phyloP scores from a whole-genome alignment of 768 basidiomycete species.

The Glaciozyma antarctica region DNA sequence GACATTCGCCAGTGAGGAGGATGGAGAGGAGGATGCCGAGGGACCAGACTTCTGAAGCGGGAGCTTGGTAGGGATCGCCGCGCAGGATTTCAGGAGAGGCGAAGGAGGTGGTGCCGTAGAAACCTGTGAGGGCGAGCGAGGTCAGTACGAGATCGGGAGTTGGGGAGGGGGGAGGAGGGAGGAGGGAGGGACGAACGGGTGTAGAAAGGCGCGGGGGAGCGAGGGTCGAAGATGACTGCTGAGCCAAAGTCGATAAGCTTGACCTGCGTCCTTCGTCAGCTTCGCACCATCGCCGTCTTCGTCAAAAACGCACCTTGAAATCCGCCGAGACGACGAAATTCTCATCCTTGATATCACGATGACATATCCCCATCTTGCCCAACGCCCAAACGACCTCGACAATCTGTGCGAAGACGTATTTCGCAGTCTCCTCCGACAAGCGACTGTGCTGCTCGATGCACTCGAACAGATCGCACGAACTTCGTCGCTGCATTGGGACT shows the following conservation, averaged over 20 bases:
- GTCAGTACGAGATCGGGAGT: not conserved
- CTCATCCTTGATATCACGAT: slow-evolving; percentile 45
- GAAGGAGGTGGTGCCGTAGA: slow-evolving; percentile 25
- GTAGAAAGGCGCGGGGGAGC: slow-evolving; percentile 56
- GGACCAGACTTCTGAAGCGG: slow-evolving; percentile 43
- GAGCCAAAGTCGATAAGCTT: slow-evolving; percentile 96
- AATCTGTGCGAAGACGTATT: slow-evolving; percentile 76
- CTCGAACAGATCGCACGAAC: slow-evolving; percentile 88
- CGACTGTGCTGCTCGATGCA: slow-evolving; percentile 84
- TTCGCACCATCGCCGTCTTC: too few relatives aligned
- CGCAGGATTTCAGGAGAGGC: slow-evolving; percentile 40
- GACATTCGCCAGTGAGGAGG: slow-evolving; percentile 42
- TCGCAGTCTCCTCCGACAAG: slow-evolving; percentile 66
- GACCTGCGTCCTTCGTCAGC: too few relatives aligned
- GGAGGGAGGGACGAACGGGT: slow-evolving; percentile 42
- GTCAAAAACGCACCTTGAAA: slow-evolving; percentile 47
- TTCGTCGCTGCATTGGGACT: slow-evolving; percentile 51
- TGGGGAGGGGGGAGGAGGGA: not conserved
- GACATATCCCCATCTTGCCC: slow-evolving; percentile 40
- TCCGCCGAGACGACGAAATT: slow-evolving; percentile 45
- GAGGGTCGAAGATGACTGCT: slow-evolving; percentile 63
- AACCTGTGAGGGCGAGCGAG: not conserved
- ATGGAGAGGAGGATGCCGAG: slow-evolving; percentile 44
- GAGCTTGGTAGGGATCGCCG: slow-evolving; percentile 40
- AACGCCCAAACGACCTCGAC: slow-evolving; percentile 76